Evolutionary conservation across 1,139 yeast species (phyloP).

Genomic region (Blastobotrys petasosporus): DNA sequence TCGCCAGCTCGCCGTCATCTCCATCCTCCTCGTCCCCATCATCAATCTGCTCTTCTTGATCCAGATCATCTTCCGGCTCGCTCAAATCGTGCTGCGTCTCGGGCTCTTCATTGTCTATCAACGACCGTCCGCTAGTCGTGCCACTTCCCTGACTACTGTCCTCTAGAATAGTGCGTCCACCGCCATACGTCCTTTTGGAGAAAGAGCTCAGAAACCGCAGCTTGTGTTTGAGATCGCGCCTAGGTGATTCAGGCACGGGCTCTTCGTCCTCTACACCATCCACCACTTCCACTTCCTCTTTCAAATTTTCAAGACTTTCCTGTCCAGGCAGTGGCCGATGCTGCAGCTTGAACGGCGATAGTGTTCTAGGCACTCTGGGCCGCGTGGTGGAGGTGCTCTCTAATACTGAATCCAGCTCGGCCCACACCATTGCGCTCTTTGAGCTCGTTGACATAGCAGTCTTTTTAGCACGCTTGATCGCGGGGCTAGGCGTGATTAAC

Average conservation of each 20-base stretch:
- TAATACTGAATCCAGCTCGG: constrained; percentile 6
- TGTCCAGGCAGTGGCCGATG: background rate
- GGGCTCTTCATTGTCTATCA: no score
- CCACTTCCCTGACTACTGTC: no score
- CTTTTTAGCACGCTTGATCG: no score
- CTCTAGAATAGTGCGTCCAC: background rate
- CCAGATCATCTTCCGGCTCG: no score
- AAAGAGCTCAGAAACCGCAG: constrained; percentile 4
- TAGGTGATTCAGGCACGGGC: background rate
- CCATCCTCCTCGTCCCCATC: background rate
- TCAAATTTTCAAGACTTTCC: background rate
- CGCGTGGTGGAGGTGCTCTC: background rate
- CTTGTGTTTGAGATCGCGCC: constrained; percentile 1
- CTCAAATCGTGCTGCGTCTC: no score
- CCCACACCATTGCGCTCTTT: constrained; percentile 2
- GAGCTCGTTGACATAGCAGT: background rate
- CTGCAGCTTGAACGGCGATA: background rate
- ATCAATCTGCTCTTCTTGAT: no score
- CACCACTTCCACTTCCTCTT: background rate
- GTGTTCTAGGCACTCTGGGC: background rate
- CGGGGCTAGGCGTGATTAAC: background rate
- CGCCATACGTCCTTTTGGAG: constrained; percentile 11
- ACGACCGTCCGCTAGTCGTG: no score
- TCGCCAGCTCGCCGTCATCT: constrained; percentile 3
- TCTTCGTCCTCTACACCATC: background rate